phyloP scores from a whole-genome alignment of 148 eudicot genomes.

The Beta vulgaris region DNA sequence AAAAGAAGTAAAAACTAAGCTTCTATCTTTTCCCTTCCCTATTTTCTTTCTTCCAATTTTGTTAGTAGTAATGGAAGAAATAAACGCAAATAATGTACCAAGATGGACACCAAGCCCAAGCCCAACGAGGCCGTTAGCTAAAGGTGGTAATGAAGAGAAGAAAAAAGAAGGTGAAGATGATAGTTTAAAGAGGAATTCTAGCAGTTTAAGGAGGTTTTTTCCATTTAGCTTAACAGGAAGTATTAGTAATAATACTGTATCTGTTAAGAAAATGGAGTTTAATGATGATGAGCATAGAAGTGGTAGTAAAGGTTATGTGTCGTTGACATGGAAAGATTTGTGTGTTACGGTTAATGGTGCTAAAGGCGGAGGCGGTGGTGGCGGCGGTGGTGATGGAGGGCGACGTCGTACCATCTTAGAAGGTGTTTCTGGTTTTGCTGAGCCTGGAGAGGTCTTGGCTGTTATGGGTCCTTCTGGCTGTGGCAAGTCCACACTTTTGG shows the following conservation, averaged over 20 bases:
- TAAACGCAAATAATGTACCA: constrained; percentile 13
- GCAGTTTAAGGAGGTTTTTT: constrained; percentile 17
- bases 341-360: constrained; percentile 32
- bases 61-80: neutral
- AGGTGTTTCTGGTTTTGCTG: constrained; percentile 38
- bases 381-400: neutral
- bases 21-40: too few species aligned
- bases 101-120: constrained; percentile 48
- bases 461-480: constrained; percentile 66
- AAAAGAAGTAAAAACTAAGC: neutral
- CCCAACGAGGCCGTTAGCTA: constrained; percentile 30
- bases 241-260: neutral
- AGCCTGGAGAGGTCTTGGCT: constrained; percentile 49
- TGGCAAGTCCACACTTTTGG: constrained; percentile 58
- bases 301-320: constrained; percentile 14
- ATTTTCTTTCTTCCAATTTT: too few species aligned
- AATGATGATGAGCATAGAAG: too few species aligned
- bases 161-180: neutral
- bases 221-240: constrained; percentile 24
- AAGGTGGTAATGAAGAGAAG: neutral
- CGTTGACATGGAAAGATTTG: constrained; percentile 51
- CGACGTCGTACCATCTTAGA: constrained; percentile 29
- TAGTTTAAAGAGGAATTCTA: constrained; percentile 6
- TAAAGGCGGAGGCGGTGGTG: constrained; percentile 1
- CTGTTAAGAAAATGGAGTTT: too few species aligned